These are phyloP conservation scores for Chaetomium globosum DNA, from an alignment of 2,329 filamentous ascomycete species.

Conservation along the genomic window DNA sequence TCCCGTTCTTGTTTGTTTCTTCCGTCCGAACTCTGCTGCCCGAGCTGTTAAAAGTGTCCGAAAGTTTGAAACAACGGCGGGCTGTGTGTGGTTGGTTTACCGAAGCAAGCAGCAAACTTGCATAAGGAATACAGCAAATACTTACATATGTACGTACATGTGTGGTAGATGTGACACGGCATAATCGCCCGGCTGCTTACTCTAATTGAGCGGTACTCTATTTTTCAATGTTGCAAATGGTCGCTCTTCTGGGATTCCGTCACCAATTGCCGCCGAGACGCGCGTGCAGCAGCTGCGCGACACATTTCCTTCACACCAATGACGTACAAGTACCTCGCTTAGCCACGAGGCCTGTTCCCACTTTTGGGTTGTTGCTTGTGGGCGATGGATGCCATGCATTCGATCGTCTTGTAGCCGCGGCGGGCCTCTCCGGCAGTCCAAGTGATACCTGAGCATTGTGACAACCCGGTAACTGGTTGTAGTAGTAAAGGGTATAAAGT, in stretches of 20 bases:
- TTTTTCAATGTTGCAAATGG: conserved; percentile 1
- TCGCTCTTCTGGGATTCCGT: too few species aligned
- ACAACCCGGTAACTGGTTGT: not conserved
- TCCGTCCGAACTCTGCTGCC: not conserved
- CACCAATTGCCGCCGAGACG: not conserved
- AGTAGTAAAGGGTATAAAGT: not conserved
- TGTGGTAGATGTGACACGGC: not conserved
- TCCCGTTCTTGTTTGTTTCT: conserved; percentile 5
- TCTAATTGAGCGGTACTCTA: not conserved
- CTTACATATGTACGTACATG: too few species aligned
- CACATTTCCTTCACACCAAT: not conserved
- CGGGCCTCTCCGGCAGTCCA: not conserved
- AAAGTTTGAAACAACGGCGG: conserved; percentile 2
- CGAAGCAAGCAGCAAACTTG: not conserved
- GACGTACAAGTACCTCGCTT: not conserved
- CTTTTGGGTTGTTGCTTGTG: not conserved
- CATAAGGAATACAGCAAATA: not conserved
- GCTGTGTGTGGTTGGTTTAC: not conserved
- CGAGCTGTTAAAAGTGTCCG: not conserved
- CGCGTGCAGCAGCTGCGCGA: not conserved
- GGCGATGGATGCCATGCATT: conserved; percentile 2
- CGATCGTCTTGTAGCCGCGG: not conserved
- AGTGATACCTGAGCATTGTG: not conserved
- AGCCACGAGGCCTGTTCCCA: not conserved
- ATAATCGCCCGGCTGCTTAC: conserved; percentile 4